A percentile compares a stretch with the other conserved stretches of the same genome.
Evolutionary conservation across 2,329 filamentous ascomycete genomes (phyloP).

Genomic region (Botrytis byssoidea): DNA sequence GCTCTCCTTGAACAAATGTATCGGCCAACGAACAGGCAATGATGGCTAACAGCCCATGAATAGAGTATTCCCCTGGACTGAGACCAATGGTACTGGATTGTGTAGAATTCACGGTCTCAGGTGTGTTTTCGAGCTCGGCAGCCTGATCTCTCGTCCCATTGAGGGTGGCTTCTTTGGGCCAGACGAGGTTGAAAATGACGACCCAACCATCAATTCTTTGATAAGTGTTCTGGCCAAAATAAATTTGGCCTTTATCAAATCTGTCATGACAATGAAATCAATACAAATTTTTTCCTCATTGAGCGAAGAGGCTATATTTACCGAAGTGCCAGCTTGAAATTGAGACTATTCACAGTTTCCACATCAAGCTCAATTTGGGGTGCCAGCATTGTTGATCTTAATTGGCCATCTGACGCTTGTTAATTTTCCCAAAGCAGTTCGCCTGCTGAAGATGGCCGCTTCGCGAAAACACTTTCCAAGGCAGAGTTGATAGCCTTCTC

Average conservation of each 20-base stretch:
- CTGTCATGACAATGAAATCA: too few species aligned
- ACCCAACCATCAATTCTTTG: not conserved
- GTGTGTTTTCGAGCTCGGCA: too few species aligned
- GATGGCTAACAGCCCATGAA: not conserved
- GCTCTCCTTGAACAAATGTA: not conserved
- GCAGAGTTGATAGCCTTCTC: not conserved
- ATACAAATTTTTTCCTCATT: too few species aligned
- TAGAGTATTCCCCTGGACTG: not conserved
- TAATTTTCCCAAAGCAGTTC: not conserved
- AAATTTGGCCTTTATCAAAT: not conserved
- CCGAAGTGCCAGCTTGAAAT: not conserved
- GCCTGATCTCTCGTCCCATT: too few species aligned
- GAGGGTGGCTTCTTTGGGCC: too few species aligned
- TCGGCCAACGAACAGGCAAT: not conserved
- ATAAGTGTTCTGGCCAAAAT: not conserved
- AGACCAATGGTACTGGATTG: not conserved
- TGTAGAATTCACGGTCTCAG: too few species aligned
- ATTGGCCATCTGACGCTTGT: not conserved
- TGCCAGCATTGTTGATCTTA: not conserved
- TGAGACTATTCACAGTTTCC: not conserved
- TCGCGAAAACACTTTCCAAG: not conserved
- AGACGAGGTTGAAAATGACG: not conserved
- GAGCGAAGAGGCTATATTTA: not conserved
- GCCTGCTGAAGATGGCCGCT: not conserved
- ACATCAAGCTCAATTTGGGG: constrained; percentile 1